Percentiles rank a stretch among this genome's conserved stretches.
These are phyloP conservation scores for Serendipita sp. DNA, from an alignment of 768 basidiomycete genomes.

Conservation along the genomic window DNA sequence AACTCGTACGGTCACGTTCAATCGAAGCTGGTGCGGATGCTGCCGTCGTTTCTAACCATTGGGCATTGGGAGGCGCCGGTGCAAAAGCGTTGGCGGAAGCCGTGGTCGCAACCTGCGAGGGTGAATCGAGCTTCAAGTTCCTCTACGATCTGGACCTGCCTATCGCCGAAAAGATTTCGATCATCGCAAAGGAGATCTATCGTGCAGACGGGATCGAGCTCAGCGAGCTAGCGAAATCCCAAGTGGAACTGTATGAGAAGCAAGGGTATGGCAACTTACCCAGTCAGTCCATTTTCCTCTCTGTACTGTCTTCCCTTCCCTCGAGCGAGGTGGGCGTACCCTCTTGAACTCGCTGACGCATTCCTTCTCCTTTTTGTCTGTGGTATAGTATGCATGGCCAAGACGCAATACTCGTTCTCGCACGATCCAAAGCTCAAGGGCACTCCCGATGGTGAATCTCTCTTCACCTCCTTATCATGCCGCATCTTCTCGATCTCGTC, in stretches of 20 bases:
- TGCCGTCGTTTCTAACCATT: conserved; percentile 91
- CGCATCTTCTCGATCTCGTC: background rate
- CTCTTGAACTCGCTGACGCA: conserved; percentile 8
- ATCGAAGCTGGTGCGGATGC: conserved; percentile 81
- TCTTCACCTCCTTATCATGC: background rate
- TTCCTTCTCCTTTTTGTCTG: conserved; percentile 12
- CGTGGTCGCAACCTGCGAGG: conserved; percentile 74
- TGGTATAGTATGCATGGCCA: conserved; percentile 77
- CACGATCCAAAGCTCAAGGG: conserved; percentile 85
- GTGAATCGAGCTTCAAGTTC: conserved; percentile 74
- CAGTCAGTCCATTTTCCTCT: conserved; percentile 31
- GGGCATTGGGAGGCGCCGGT: conserved; percentile 89
- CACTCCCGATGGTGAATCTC: conserved; percentile 51
- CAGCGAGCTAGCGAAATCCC: conserved; percentile 66
- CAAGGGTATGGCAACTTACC: conserved; percentile 73
- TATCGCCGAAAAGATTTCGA: conserved; percentile 76
- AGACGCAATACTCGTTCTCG: conserved; percentile 96
- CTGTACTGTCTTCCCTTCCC: conserved; percentile 1
- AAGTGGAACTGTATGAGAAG: conserved; percentile 78
- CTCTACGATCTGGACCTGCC: conserved; percentile 74
- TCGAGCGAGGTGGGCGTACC: background rate
- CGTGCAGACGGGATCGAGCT: conserved; percentile 83
- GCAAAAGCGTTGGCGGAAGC: conserved; percentile 83
- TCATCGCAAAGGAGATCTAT: conserved; percentile 83
- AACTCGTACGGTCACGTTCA: conserved; percentile 64